Evolutionary conservation across 2,329 filamentous ascomycete genomes (phyloP).

Genomic region (Pseudopyricularia cyperi): DNA sequence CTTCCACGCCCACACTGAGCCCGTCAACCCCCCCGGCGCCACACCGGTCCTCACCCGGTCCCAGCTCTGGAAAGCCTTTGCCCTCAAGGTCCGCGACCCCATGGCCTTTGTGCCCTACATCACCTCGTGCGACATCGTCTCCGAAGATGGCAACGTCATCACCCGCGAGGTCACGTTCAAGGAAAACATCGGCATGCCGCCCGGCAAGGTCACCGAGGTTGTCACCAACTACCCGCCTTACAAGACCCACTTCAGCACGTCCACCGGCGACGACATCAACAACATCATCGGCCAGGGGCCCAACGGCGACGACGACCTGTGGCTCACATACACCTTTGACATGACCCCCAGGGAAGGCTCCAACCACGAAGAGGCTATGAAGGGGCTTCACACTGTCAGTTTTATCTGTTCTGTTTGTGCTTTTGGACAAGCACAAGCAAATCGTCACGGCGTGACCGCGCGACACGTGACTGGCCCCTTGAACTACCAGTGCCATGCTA

Average conservation of each 20-base stretch:
- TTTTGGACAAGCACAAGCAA: no score
- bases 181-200: constrained; percentile 4
- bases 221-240: constrained; percentile 16
- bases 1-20: constrained; percentile 14
- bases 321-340: constrained; percentile 19
- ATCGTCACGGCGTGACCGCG: no score
- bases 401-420: neutral
- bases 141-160: constrained; percentile 15
- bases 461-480: no score
- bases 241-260: constrained; percentile 16
- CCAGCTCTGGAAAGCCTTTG: constrained; percentile 22
- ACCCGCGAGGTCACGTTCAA: constrained; percentile 17
- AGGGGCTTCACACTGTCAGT: neutral
- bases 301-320: constrained; percentile 12
- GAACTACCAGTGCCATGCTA: no score
- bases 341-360: neutral
- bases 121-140: constrained; percentile 15
- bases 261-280: constrained; percentile 16
- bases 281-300: constrained; percentile 17
- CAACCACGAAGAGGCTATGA: neutral
- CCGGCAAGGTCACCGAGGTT: constrained; percentile 12
- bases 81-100: constrained; percentile 20
- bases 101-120: constrained; percentile 25
- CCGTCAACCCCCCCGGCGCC: constrained; percentile 19
- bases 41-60: constrained; percentile 14